These are phyloP conservation scores for Rhodotorula taiwanensis DNA, from an alignment of 768 basidiomycete genomes.

Conservation along the genomic window DNA sequence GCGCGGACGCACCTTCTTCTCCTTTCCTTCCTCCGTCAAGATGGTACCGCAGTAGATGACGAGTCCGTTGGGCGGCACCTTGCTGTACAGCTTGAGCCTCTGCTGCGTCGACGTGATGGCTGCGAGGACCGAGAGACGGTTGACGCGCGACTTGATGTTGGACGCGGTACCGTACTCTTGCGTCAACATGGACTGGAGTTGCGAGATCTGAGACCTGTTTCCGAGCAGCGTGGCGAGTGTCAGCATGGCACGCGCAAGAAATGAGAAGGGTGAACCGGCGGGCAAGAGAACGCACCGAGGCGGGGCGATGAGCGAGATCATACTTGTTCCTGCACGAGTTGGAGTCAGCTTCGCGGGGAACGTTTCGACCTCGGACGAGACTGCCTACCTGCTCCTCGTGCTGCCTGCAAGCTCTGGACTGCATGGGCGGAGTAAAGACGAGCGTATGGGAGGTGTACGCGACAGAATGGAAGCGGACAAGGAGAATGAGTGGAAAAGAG, in stretches of 20 bases:
- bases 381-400: conserved; percentile 56
- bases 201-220: conserved; percentile 69
- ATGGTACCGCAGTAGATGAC: conserved; percentile 98
- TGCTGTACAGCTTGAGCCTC: conserved; percentile 89
- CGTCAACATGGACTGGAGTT: conserved; percentile 89
- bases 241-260: neutral
- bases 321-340: conserved; percentile 61
- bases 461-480: too few species aligned
- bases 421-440: neutral
- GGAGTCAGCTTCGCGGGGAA: conserved; percentile 59
- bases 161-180: conserved; percentile 69
- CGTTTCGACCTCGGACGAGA: neutral
- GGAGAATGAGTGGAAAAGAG: too few species aligned
- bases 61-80: conserved; percentile 88
- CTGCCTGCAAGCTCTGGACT: conserved; percentile 87
- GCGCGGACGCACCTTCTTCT: conserved; percentile 69
- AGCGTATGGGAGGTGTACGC: too few species aligned
- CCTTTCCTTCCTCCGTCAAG: conserved; percentile 92
- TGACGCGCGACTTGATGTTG: conserved; percentile 98
- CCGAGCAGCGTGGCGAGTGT: neutral
- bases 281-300: conserved; percentile 59
- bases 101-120: conserved; percentile 99
- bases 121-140: conserved; percentile 91
- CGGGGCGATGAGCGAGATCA: conserved; percentile 96
- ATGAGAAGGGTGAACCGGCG: neutral